Evolutionary conservation across 2,329 filamentous ascomycete genomes (phyloP), one percentile per base, ranked within the genome.

Genomic region (Gnomoniopsis smithogilvyi): DNA sequence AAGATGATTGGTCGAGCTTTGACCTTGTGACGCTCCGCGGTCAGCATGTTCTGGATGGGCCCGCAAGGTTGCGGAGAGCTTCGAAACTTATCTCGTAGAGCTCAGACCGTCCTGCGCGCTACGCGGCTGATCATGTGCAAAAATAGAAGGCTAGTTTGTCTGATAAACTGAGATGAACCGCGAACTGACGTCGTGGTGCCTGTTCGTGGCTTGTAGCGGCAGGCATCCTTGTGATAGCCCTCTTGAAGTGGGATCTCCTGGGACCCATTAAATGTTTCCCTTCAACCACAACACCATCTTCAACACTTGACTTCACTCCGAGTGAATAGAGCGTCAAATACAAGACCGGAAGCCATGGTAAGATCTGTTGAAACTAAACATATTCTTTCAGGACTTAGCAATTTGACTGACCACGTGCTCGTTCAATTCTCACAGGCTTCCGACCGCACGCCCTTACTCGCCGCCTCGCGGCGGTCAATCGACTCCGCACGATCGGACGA

Each of bases 391-490:
- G 4, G 11, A 11, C 2, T 14, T 3, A 56, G 10, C 11, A 43
- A 10, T 41, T 3, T 17, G 24, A 14, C 46, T 50, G 46, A 33
- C 46, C 34, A 15, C 26, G 34, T 51, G 46, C 34, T 24, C 21
- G 17, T 10, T 47, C 19, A 43, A 45, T 8, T n/a, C 15, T 45
- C 21, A 49, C 61, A 77, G 73, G 63, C 72, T 54, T 74, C 75
- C 60, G 76, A 78, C 65, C 70, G 71, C 60, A 75, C 73, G 51
- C 78, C 78, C 59, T 75, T 81, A 62, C 71, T 81, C 54, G 63
- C 71, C 58, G 63, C 66, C 59, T 65, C 69, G 24, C 70, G 67
- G 52, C 67, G 65, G 49, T 66, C 65, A n/a, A 51, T 59, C 47
- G 67, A 69, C 30, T 69, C 70, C 21, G 65, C 67, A 24, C 65